Conservation (phyloP, 192 early-diverging fungal genomes). For the Coemansia furcata region DNA sequence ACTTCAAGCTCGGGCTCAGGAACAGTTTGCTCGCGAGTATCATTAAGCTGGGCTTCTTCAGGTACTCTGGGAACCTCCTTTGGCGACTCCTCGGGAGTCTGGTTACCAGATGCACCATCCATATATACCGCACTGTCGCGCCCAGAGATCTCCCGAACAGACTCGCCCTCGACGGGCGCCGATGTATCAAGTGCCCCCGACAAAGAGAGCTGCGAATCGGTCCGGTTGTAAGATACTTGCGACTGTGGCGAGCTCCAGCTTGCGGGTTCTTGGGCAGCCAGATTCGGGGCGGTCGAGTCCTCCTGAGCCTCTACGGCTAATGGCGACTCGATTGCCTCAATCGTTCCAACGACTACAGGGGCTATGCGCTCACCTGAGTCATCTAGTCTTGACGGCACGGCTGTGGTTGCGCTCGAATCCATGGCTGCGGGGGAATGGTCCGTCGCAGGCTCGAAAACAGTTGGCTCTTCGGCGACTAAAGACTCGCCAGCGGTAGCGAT, state of each 20-base stretch:
- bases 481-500: background rate
- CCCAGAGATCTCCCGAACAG: conserved; percentile 9
- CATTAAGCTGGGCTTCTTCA: background rate
- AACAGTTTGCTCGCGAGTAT: background rate
- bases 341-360: conserved; percentile 41
- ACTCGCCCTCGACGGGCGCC: conserved; percentile 1
- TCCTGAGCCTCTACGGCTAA: conserved; percentile 5
- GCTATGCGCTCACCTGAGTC: conserved; percentile 16
- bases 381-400: conserved; percentile 1
- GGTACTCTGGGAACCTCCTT: conserved; percentile 7
- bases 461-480: background rate
- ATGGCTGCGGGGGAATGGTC: background rate
- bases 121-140: conserved; percentile 49
- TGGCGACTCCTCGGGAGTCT: background rate
- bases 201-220: conserved; percentile 30
- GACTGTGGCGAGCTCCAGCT: conserved; percentile 31
- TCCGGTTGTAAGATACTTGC: conserved; percentile 40
- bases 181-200: conserved; percentile 7
- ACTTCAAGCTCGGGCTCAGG: conserved; percentile 1
- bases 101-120: conserved; percentile 15
- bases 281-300: background rate
- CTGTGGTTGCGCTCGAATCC: background rate
- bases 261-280: conserved; percentile 8
- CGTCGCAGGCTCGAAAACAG: background rate
- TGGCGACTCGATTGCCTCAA: conserved; percentile 14